phyloP scores from a whole-genome alignment of 2,329 filamentous ascomycete species.

The Paraphoma sp. region DNA sequence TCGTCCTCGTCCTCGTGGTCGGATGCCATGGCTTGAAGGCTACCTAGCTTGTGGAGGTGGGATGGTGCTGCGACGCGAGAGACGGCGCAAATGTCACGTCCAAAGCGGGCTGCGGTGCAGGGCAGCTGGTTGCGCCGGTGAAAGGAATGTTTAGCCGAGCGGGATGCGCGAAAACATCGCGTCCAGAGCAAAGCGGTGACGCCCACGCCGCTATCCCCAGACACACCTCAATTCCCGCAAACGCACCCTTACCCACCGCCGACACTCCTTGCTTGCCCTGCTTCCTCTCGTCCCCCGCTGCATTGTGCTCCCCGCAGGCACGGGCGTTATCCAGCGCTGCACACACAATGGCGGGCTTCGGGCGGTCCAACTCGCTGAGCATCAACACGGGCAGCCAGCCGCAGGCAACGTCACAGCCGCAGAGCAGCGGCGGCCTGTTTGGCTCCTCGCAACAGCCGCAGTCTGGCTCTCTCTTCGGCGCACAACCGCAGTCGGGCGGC shows the following conservation, averaged over 20 bases:
- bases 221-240: too few species aligned
- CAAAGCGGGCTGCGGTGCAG: background rate
- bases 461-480: constrained; percentile 6
- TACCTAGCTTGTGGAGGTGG: background rate
- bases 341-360: constrained; percentile 50
- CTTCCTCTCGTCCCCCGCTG: background rate
- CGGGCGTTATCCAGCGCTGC: background rate
- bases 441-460: constrained; percentile 37
- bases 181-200: too few species aligned
- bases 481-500: constrained; percentile 33
- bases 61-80: background rate
- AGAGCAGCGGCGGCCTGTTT: constrained; percentile 36
- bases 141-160: constrained; percentile 29
- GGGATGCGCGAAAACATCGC: constrained; percentile 13
- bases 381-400: constrained; percentile 58
- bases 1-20: constrained; percentile 61
- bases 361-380: constrained; percentile 58
- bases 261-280: too few species aligned
- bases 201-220: too few species aligned
- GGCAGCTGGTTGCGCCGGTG: constrained; percentile 7
- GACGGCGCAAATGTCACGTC: background rate
- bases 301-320: constrained; percentile 1
- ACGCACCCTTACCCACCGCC: too few species aligned
- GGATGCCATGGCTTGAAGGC: constrained; percentile 53
- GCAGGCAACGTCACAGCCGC: constrained; percentile 38